Evolutionary conservation across 2,329 filamentous ascomycete species (phyloP), one percentile per base, ranked within the genome.

Genomic region (Ampelomyces quisqualis): DNA sequence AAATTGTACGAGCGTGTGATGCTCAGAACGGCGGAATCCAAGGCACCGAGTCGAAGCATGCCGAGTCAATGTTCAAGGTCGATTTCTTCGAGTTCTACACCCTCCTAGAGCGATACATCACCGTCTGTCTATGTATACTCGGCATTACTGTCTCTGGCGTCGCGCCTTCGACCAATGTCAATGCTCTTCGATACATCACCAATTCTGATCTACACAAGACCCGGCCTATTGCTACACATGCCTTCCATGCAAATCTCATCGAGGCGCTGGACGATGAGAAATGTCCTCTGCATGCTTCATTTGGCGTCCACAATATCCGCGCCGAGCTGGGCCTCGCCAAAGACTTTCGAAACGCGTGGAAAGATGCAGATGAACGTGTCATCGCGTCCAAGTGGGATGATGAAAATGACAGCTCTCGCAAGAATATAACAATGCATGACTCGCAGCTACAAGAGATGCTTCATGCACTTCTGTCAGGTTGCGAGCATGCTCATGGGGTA

Each of bases 71-170:
- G 75, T 88, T 88, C 72, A 88, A 88, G 63, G 75, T 88, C 6
- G 85, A 88, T 58, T 89, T 88, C 49, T 82, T 86, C 66, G 85
- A 89, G 58, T 88, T 84, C 64, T 88, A 88, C 69, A 80, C 81
- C 36, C 75, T 86, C 23, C 77, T 88, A 5, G 85, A 89, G 67
- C 79, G 85, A 20, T 84, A 83, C 0, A 72, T 88, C 6, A 82
- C 86, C 1, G 78, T 84, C 32, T 70, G 86, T 1, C 75, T 86
- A n/a, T 75, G 75, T 0, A 77, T 86, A 0, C 85, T 82, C 43
- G 80, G 78, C 6, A 73, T 86, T 4, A 60, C 63, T 0, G 71
- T 88, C 1, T 62, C 65, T 5, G 51, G 43, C 1, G 43, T 40
- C 0, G 39, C 47, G 9, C 43, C 51, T 19, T 37, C 46, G 24